phyloP scores from a whole-genome alignment of 192 early-diverging fungal genomes.

The Dissophora globulifera region DNA sequence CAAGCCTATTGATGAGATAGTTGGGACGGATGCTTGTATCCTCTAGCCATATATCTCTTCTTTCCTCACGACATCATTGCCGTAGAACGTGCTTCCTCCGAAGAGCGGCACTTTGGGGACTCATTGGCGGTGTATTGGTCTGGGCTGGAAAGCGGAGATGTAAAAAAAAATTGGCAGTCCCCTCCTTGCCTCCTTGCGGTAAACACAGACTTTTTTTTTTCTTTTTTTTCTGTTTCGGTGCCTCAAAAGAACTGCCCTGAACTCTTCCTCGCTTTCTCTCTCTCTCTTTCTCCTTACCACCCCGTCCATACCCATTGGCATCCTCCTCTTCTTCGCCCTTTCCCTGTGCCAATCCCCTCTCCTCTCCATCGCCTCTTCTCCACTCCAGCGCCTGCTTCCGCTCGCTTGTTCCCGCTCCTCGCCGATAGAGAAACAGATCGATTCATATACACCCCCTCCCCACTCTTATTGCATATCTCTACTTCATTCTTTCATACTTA shows the following conservation, averaged over 20 bases:
- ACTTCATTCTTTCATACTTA: background rate
- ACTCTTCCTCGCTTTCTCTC: conserved; percentile 1
- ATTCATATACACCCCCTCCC: background rate
- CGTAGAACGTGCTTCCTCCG: no score
- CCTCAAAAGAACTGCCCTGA: no score
- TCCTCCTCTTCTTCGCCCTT: conserved; percentile 2
- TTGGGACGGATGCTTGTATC: no score
- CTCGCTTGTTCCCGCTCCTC: background rate
- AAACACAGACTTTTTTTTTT: background rate
- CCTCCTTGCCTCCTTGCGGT: no score
- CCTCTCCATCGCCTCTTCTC: background rate
- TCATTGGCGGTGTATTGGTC: no score
- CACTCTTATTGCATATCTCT: background rate
- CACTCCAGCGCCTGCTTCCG: background rate
- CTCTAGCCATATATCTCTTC: no score
- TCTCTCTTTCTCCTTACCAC: conserved; percentile 3
- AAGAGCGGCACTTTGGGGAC: no score
- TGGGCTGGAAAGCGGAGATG: no score
- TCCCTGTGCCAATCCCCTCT: background rate
- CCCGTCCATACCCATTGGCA: background rate
- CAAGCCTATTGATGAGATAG: no score
- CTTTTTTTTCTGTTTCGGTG: no score
- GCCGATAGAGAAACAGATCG: background rate
- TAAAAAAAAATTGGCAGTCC: no score
- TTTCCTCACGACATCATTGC: no score